Percentiles rank a stretch among this genome's conserved stretches.
Conservation (phyloP, 805 yeast genomes). For the Lachancea waltii region DNA sequence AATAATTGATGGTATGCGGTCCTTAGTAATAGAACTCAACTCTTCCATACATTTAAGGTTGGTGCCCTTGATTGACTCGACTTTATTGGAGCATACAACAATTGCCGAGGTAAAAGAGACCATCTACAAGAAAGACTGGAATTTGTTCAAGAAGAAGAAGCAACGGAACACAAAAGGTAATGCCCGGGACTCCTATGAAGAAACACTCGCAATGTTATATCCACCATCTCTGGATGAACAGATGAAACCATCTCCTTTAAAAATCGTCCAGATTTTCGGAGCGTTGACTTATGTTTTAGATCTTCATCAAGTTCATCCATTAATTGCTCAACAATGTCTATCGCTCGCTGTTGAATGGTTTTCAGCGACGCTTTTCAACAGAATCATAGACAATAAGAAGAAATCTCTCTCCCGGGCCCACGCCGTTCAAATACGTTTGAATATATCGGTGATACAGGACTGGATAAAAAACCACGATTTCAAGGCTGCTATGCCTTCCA, state of each 20-base stretch:
- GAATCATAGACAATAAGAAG: conserved; percentile 52
- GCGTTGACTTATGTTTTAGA: conserved; percentile 82
- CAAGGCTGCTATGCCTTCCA: conserved; percentile 28
- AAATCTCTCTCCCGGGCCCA: conserved; percentile 70
- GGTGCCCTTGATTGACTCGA: conserved; percentile 51
- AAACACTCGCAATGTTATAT: conserved; percentile 64
- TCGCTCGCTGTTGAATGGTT: conserved; percentile 76
- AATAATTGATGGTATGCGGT: conserved; percentile 46
- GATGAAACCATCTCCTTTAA: conserved; percentile 84
- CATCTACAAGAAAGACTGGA: conserved; percentile 70
- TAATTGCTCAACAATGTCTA: conserved; percentile 70
- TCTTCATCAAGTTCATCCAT: conserved; percentile 71
- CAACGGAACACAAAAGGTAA: conserved; percentile 15
- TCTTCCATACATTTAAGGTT: conserved; percentile 60
- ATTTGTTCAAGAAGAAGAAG: conserved; percentile 42
- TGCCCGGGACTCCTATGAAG: conserved; percentile 47
- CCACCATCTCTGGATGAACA: conserved; percentile 81
- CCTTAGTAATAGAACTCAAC: conserved; percentile 58
- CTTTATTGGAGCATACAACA: conserved; percentile 68
- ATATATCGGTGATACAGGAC: conserved; percentile 81
- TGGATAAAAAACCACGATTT: conserved; percentile 63
- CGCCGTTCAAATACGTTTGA: conserved; percentile 86
- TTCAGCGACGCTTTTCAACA: conserved; percentile 65
- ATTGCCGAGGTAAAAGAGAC: conserved; percentile 77
- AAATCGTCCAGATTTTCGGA: conserved; percentile 77